phyloP scores from a whole-genome alignment of 2,329 filamentous ascomycete species.

The Allantophomopsis lycopodina region DNA sequence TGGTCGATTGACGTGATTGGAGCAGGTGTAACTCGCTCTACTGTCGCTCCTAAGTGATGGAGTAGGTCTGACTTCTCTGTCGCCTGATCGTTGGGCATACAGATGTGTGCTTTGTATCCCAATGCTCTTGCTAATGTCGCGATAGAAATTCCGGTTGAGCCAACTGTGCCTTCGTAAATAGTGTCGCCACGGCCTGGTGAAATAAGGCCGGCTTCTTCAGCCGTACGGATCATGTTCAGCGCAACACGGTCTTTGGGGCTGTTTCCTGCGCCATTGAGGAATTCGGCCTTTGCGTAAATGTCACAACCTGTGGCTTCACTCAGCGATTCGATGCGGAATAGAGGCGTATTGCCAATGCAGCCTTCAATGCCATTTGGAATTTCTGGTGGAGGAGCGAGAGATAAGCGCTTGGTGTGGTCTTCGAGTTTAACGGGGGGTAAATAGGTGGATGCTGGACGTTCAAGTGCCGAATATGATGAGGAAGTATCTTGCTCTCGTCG shows the following conservation, averaged over 20 bases:
- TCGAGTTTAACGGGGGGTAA: slow-evolving; percentile 35
- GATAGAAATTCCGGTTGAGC: slow-evolving; percentile 89
- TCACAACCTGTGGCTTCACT: slow-evolving; percentile 77
- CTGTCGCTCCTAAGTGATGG: slow-evolving; percentile 77
- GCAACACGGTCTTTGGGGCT: slow-evolving; percentile 94
- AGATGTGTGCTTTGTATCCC: slow-evolving; percentile 89
- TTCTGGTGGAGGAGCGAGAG: slow-evolving; percentile 8
- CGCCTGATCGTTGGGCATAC: slow-evolving; percentile 89
- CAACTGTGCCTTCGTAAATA: slow-evolving; percentile 95
- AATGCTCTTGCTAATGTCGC: slow-evolving; percentile 77
- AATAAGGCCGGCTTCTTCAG: slow-evolving; percentile 65
- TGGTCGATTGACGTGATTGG: slow-evolving; percentile 89
- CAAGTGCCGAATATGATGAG: slow-evolving; percentile 6
- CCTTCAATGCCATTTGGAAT: slow-evolving; percentile 75
- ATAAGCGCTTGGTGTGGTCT: slow-evolving; percentile 32
- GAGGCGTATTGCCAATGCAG: slow-evolving; percentile 84
- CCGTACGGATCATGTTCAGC: slow-evolving; percentile 72
- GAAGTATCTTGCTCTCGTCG: slow-evolving; percentile 4
- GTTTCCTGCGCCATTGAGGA: slow-evolving; percentile 86
- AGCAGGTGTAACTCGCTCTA: slow-evolving; percentile 80
- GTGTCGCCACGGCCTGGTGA: slow-evolving; percentile 75
- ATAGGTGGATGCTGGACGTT: slow-evolving; percentile 14
- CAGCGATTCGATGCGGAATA: slow-evolving; percentile 74
- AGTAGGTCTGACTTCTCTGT: slow-evolving; percentile 82
- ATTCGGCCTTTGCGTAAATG: slow-evolving; percentile 91